These are phyloP conservation scores for Termitomyces sp. DNA, from an alignment of 768 basidiomycete genomes.

Conservation along the genomic window DNA sequence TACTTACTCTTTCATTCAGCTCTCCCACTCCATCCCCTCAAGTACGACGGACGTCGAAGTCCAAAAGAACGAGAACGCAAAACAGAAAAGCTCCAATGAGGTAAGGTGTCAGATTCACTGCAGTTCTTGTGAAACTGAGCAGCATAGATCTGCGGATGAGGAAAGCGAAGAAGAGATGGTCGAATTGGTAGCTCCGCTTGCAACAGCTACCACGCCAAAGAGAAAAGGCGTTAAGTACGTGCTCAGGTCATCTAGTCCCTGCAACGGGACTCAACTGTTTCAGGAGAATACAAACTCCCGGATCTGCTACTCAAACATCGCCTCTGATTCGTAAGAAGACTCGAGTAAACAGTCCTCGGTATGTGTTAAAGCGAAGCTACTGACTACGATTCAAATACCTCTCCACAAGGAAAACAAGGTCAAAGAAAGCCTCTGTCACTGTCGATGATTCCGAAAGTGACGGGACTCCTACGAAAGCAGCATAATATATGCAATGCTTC, in stretches of 20 bases:
- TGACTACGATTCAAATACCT: background rate
- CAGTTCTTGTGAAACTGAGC: background rate
- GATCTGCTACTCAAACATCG: conserved; percentile 18
- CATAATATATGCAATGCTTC: background rate
- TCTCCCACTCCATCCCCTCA: conserved; percentile 20
- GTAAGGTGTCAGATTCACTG: conserved; percentile 1
- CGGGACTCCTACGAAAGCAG: background rate
- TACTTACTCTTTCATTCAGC: conserved; percentile 4
- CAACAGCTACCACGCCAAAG: conserved; percentile 19
- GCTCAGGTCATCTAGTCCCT: background rate
- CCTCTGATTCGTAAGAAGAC: conserved; percentile 22
- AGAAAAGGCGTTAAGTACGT: conserved; percentile 27
- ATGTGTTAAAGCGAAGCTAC: conserved; percentile 1
- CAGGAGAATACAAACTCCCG: conserved; percentile 21
- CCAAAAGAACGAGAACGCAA: conserved; percentile 1
- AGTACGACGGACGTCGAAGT: conserved; percentile 2
- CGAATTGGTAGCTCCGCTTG: conserved; percentile 12
- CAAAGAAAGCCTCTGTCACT: background rate
- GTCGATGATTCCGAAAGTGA: background rate
- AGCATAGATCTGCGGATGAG: background rate
- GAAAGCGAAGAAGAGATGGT: conserved; percentile 14
- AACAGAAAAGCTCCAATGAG: background rate
- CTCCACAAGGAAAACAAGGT: conserved; percentile 6
- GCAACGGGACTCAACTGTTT: background rate
- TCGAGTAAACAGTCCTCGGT: conserved; percentile 21